phyloP scores from a whole-genome alignment of 805 yeast species.

The Starmerella apicola region DNA sequence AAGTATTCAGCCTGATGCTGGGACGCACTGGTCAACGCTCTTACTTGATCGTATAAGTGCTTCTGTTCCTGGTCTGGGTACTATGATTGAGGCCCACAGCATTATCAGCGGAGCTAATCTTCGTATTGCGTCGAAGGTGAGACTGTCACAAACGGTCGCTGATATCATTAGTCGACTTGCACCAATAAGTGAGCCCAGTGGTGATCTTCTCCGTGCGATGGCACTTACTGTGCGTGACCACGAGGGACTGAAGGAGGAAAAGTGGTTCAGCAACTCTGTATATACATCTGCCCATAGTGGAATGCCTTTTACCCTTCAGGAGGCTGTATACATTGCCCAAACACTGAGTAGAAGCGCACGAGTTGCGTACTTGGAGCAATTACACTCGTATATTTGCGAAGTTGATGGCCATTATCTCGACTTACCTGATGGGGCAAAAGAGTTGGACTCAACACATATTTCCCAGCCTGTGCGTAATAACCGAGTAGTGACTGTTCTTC shows the following conservation, averaged over 20 bases:
- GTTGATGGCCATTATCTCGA: slow-evolving; percentile 16
- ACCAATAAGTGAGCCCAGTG: slow-evolving; percentile 14
- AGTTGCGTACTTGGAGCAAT: slow-evolving; percentile 41
- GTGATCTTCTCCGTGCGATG: slow-evolving; percentile 26
- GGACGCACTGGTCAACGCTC: slow-evolving; percentile 17
- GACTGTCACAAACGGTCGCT: slow-evolving; percentile 20
- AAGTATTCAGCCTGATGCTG: slow-evolving; percentile 11
- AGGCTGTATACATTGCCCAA: slow-evolving; percentile 34
- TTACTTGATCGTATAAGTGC: slow-evolving; percentile 10
- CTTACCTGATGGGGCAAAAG: slow-evolving; percentile 27
- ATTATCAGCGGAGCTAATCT: slow-evolving; percentile 3
- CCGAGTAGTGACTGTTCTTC: slow-evolving; percentile 36
- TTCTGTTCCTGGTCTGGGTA: slow-evolving; percentile 5
- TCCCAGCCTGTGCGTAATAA: slow-evolving; percentile 30
- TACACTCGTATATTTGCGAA: slow-evolving; percentile 45
- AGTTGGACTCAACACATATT: slow-evolving; percentile 30
- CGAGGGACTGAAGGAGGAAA: slow-evolving; percentile 36
- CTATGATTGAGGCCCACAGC: slow-evolving; percentile 13
- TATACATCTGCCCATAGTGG: slow-evolving; percentile 54
- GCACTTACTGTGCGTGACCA: slow-evolving; percentile 33
- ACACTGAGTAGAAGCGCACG: slow-evolving; percentile 7
- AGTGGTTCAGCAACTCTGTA: slow-evolving; percentile 37
- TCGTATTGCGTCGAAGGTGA: slow-evolving; percentile 4
- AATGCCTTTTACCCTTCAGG: slow-evolving; percentile 51
- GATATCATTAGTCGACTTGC: slow-evolving; percentile 17